Evolutionary conservation across 2,329 filamentous ascomycete genomes (phyloP).

Genomic region (Monosporascus sp.): DNA sequence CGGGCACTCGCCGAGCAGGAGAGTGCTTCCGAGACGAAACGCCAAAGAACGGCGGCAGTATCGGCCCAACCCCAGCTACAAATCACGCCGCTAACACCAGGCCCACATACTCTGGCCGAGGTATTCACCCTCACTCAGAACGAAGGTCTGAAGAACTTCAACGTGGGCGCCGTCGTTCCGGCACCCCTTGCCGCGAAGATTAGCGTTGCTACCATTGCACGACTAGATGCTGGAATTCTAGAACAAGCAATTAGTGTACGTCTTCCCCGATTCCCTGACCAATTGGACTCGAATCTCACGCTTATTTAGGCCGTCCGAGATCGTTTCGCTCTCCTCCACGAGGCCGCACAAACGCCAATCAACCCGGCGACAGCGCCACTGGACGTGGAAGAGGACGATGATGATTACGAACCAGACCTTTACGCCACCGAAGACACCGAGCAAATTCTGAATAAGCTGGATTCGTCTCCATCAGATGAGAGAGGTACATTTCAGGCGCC

Average conservation of each 20-base stretch:
- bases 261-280: constrained; percentile 8
- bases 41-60: constrained; percentile 62
- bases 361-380: constrained; percentile 56
- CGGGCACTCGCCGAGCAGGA: constrained; percentile 66
- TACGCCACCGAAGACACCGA: constrained; percentile 71
- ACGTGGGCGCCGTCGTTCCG: constrained; percentile 70
- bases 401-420: constrained; percentile 90
- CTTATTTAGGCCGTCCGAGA: constrained; percentile 43
- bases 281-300: constrained; percentile 9
- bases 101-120: constrained; percentile 73
- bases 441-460: constrained; percentile 72
- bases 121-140: constrained; percentile 83
- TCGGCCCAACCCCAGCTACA: constrained; percentile 39
- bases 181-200: constrained; percentile 73
- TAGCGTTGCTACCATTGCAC: constrained; percentile 69
- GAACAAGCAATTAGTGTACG: constrained; percentile 68
- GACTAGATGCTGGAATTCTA: constrained; percentile 63
- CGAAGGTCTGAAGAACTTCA: constrained; percentile 68
- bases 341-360: constrained; percentile 40
- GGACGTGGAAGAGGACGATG: constrained; percentile 72
- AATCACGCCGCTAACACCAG: constrained; percentile 67
- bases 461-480: constrained; percentile 59
- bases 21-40: constrained; percentile 75
- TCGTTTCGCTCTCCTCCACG: constrained; percentile 40
- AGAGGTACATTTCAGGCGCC: constrained; percentile 36